A percentile compares a stretch with the other conserved stretches of the same genome.
These are phyloP conservation scores for Rhododendron williamsianum DNA, from an alignment of 148 eudicot species.

Conservation along the genomic window DNA sequence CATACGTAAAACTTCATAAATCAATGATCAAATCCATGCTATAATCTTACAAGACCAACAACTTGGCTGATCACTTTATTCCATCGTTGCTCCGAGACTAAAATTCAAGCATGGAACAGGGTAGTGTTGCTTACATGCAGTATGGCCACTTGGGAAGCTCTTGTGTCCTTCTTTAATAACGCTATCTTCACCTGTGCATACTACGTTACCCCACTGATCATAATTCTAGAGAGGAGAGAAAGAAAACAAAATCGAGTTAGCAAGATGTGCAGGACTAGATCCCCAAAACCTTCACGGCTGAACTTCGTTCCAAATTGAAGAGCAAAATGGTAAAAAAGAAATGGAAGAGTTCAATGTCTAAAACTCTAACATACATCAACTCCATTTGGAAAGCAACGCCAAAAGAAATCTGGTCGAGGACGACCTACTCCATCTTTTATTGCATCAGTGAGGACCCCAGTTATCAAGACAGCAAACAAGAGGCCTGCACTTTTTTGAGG, in stretches of 20 bases:
- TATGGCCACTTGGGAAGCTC: conserved; percentile 95
- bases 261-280: background rate
- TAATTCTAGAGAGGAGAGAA: conserved; percentile 24
- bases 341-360: background rate
- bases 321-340: background rate
- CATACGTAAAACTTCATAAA: background rate
- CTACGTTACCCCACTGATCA: conserved; percentile 40
- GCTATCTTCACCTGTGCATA: conserved; percentile 38
- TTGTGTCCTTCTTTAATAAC: conserved; percentile 83
- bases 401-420: conserved; percentile 88
- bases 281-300: background rate
- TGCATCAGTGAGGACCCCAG: conserved; percentile 81
- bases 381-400: conserved; percentile 96
- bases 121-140: conserved; percentile 56
- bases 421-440: conserved; percentile 96
- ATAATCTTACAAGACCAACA: background rate
- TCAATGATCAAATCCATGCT: background rate
- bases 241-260: background rate
- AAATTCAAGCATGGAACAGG: background rate
- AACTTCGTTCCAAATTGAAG: background rate
- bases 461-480: conserved; percentile 53
- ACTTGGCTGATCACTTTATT: background rate
- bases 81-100: background rate
- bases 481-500: conserved; percentile 39
- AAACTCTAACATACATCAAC: conserved; percentile 25